phyloP scores from a whole-genome alignment of 345 rosid genomes.

The Salix brachista region DNA sequence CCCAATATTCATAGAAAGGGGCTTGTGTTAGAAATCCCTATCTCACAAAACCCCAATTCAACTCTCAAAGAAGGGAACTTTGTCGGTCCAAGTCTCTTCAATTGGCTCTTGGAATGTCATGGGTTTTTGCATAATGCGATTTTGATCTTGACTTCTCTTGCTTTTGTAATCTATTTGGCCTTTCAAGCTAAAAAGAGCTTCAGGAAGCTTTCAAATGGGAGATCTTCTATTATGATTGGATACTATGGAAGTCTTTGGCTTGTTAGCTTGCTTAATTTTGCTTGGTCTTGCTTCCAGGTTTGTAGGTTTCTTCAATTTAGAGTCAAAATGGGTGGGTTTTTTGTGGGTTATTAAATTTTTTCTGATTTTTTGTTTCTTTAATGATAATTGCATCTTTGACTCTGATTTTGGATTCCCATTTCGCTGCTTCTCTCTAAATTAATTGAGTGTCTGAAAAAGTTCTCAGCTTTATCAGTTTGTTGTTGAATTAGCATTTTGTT shows the following conservation, averaged over 20 bases:
- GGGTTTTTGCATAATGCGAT: constrained; percentile 68
- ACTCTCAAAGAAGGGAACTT: constrained; percentile 21
- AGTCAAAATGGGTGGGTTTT: neutral
- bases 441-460: neutral
- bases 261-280: constrained; percentile 81
- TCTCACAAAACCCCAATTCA: constrained; percentile 33
- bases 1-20: neutral
- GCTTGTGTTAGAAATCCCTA: neutral
- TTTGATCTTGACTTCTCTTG: constrained; percentile 50
- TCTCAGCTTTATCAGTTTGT: neutral
- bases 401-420: neutral
- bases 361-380: neutral
- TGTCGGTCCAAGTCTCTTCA: constrained; percentile 23
- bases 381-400: neutral
- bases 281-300: constrained; percentile 86
- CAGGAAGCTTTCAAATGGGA: constrained; percentile 62
- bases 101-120: constrained; percentile 75
- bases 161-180: constrained; percentile 61
- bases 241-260: constrained; percentile 85
- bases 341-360: neutral
- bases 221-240: constrained; percentile 77
- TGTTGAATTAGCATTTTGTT: neutral
- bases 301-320: constrained; percentile 8
- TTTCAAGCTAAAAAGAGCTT: constrained; percentile 69
- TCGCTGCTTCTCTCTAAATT: neutral